A percentile compares a stretch with the other conserved stretches of the same genome.
phyloP scores from a whole-genome alignment of 1,284 basidiomycete genomes.

The Ganoderma lingzhi region DNA sequence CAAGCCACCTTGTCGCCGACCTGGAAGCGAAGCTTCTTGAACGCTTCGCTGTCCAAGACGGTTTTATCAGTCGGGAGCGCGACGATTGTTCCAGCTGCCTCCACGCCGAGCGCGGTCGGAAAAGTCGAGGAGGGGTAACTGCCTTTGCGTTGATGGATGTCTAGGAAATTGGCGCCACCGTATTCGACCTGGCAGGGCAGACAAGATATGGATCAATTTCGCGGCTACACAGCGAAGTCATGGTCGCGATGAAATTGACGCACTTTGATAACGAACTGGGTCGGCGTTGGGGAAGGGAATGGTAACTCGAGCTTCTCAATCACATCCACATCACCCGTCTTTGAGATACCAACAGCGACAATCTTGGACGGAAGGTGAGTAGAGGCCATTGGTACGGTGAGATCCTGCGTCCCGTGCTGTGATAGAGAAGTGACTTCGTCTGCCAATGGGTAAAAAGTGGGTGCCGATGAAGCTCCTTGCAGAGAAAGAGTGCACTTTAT shows the following conservation, averaged over 20 bases:
- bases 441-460: too few species aligned
- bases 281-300: slow-evolving; percentile 66
- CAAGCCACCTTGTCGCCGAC: slow-evolving; percentile 70
- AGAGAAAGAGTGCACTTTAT: background rate
- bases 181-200: slow-evolving; percentile 58
- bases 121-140: slow-evolving; percentile 65
- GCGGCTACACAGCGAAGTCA: background rate
- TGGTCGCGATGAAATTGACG: slow-evolving; percentile 13
- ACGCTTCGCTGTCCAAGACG: slow-evolving; percentile 63
- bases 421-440: too few species aligned
- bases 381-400: slow-evolving; percentile 45
- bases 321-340: slow-evolving; percentile 81
- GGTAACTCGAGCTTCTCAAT: slow-evolving; percentile 71
- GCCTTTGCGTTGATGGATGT: slow-evolving; percentile 63
- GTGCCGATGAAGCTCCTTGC: too few species aligned
- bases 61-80: slow-evolving; percentile 69
- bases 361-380: slow-evolving; percentile 53
- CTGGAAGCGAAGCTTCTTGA: slow-evolving; percentile 62
- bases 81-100: slow-evolving; percentile 81
- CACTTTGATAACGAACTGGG: slow-evolving; percentile 86
- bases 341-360: slow-evolving; percentile 62
- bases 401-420: background rate
- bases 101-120: slow-evolving; percentile 83
- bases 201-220: background rate
- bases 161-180: slow-evolving; percentile 86